phyloP scores from a whole-genome alignment of 108 stramenopile species.

The Bacterosira constricta region DNA sequence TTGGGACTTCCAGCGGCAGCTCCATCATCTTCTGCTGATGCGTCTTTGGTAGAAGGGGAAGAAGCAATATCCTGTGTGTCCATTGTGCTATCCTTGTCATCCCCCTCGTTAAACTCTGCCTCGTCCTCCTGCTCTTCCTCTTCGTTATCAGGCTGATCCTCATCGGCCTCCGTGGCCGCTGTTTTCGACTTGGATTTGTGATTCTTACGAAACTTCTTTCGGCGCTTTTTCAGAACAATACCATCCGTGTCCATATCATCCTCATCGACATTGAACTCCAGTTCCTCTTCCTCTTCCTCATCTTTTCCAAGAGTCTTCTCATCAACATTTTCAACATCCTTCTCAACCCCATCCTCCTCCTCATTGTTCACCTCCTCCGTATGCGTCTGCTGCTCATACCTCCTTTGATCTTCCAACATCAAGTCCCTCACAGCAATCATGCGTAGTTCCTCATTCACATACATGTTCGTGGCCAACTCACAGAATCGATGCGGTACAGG shows the following conservation, averaged over 20 bases:
- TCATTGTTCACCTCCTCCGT: slow-evolving; percentile 23
- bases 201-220: slow-evolving; percentile 12
- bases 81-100: not conserved
- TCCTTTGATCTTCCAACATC: slow-evolving; percentile 61
- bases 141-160: slow-evolving; percentile 6
- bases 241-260: slow-evolving; percentile 28
- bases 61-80: not conserved
- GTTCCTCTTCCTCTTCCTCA: slow-evolving; percentile 57
- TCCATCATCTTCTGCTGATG: not conserved
- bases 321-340: slow-evolving; percentile 16
- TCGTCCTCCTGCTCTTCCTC: slow-evolving; percentile 41
- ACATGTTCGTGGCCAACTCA: slow-evolving; percentile 70
- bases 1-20: not conserved
- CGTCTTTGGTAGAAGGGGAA: not conserved
- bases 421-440: slow-evolving; percentile 83
- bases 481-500: slow-evolving; percentile 76
- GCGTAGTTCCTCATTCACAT: slow-evolving; percentile 82
- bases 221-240: slow-evolving; percentile 2
- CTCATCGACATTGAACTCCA: slow-evolving; percentile 60
- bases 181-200: not conserved
- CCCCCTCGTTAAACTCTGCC: slow-evolving; percentile 6
- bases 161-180: not conserved
- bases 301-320: slow-evolving; percentile 1
- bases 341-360: slow-evolving; percentile 16
- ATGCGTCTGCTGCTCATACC: slow-evolving; percentile 25